Evolutionary conservation across 2,329 filamentous ascomycete species (phyloP).

Genomic region (Phyllosticta ampelicida): DNA sequence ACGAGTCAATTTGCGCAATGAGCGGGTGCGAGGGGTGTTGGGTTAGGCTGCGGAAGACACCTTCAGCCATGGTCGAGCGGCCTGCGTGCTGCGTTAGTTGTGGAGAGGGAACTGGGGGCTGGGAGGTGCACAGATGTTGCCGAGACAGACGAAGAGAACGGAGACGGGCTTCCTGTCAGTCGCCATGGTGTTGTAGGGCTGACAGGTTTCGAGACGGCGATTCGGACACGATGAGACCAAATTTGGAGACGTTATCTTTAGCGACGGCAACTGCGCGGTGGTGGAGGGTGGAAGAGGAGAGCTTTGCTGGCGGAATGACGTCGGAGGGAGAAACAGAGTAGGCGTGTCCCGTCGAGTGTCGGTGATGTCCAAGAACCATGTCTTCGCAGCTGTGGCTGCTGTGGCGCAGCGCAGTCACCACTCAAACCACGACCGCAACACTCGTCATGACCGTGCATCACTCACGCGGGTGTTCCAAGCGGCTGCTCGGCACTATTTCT

Average conservation of each 20-base stretch:
- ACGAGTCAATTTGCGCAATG: slow-evolving; percentile 69
- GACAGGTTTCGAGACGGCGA: too few species aligned
- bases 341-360: not conserved
- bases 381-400: not conserved
- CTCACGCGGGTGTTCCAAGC: too few species aligned
- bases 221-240: too few species aligned
- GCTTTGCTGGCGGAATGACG: not conserved
- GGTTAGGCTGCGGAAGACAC: slow-evolving; percentile 67
- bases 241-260: too few species aligned
- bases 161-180: not conserved
- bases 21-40: slow-evolving; percentile 37
- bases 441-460: too few species aligned
- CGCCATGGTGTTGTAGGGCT: not conserved
- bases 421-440: too few species aligned
- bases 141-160: slow-evolving; percentile 86
- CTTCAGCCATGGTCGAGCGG: slow-evolving; percentile 89
- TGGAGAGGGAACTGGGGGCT: slow-evolving; percentile 12
- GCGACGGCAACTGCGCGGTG: too few species aligned
- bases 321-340: not conserved
- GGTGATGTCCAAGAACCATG: not conserved
- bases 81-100: slow-evolving; percentile 25
- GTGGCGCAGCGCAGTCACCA: not conserved
- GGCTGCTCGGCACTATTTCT: too few species aligned
- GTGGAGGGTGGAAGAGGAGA: not conserved
- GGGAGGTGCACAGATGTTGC: slow-evolving; percentile 67